These are phyloP conservation scores for Mortierella claussenii DNA, from an alignment of 192 early-diverging fungal species.

Conservation along the genomic window DNA sequence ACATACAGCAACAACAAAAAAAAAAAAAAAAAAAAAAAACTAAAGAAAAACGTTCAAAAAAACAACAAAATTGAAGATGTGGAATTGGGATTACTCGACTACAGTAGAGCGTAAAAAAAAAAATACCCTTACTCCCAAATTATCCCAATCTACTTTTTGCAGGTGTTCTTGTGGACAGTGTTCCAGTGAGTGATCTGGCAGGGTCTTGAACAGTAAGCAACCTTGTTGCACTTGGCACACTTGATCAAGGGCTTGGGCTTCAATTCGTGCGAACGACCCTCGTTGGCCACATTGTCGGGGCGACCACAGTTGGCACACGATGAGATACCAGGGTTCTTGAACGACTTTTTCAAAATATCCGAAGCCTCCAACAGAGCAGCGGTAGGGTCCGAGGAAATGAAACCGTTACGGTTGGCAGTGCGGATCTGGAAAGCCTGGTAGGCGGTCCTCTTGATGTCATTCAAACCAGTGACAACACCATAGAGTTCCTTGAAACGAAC, in stretches of 20 bases:
- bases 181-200: constrained; percentile 69
- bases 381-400: constrained; percentile 42
- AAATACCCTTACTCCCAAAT: too few relatives aligned
- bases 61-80: too few relatives aligned
- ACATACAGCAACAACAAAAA: too few relatives aligned
- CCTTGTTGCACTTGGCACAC: constrained; percentile 63
- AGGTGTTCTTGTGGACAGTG: constrained; percentile 59
- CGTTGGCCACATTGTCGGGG: constrained; percentile 51
- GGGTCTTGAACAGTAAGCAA: constrained; percentile 68
- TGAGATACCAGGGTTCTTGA: constrained; percentile 55
- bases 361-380: constrained; percentile 49
- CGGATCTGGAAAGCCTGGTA: constrained; percentile 52
- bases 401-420: constrained; percentile 32
- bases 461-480: constrained; percentile 57
- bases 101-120: too few relatives aligned
- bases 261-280: constrained; percentile 37
- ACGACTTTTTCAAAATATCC: constrained; percentile 44
- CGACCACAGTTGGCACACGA: constrained; percentile 62
- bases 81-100: too few relatives aligned
- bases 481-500: constrained; percentile 64
- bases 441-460: constrained; percentile 63
- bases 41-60: too few relatives aligned
- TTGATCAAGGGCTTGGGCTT: constrained; percentile 58
- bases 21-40: too few relatives aligned
- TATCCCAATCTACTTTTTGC: constrained; percentile 57